phyloP scores from a whole-genome alignment of 169 alveolate species.

The Eimeria zaria region DNA sequence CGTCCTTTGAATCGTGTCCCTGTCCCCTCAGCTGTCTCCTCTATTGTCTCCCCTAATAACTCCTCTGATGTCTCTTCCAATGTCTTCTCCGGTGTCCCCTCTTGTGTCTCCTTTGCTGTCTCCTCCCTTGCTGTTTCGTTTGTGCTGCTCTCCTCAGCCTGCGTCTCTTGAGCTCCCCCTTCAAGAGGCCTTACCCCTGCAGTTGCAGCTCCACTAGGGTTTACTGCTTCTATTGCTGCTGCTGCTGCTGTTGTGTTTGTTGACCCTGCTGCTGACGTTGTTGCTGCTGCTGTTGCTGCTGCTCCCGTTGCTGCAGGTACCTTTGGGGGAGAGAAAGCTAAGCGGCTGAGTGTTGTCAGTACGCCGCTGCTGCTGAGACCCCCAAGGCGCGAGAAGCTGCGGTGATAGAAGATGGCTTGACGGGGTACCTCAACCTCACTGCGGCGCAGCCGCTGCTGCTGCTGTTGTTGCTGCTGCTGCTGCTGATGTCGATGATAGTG shows the following conservation, averaged over 20 bases:
- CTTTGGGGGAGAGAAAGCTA: not conserved
- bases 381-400: conserved; percentile 17
- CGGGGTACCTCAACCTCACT: conserved; percentile 44
- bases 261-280: not conserved
- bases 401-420: conserved; percentile 14
- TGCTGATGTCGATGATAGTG: not conserved
- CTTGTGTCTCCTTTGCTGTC: not conserved
- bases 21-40: not conserved
- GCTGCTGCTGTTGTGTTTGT: not conserved
- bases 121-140: too few species aligned
- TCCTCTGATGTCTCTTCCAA: not conserved
- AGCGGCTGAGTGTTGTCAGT: not conserved
- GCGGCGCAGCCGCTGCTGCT: conserved; percentile 19
- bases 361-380: conserved; percentile 40
- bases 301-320: conserved; percentile 10
- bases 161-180: too few species aligned
- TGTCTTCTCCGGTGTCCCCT: not conserved
- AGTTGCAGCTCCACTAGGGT: too few species aligned
- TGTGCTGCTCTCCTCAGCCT: too few species aligned
- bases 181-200: not conserved
- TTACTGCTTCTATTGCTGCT: not conserved
- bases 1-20: too few species aligned
- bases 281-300: conserved; percentile 37
- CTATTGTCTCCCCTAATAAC: not conserved
- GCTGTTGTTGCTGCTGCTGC: conserved; percentile 49